Evolutionary conservation across 192 early-diverging fungal species (phyloP).

Genomic region (Chytriomyces sp.): DNA sequence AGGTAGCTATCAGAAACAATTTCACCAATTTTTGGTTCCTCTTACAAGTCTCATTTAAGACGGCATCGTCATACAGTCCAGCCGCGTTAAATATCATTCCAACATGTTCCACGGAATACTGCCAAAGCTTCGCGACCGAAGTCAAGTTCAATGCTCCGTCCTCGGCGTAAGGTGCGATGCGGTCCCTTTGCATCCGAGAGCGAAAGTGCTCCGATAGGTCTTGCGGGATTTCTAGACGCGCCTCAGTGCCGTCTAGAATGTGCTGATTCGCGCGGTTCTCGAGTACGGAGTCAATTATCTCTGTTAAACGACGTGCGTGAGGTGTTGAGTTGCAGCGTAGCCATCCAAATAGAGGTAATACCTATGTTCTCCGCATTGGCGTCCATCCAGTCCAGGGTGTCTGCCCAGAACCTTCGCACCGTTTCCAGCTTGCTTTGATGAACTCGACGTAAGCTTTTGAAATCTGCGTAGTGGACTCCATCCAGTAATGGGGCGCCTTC

Average conservation of each 20-base stretch:
- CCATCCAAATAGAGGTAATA: not conserved
- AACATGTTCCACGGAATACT: slow-evolving; percentile 5
- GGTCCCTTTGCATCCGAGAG: no score
- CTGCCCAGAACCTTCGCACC: slow-evolving; percentile 1
- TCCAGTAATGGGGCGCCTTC: not conserved
- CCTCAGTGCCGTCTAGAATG: not conserved
- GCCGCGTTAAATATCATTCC: not conserved
- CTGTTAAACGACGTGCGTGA: not conserved
- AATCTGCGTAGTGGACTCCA: not conserved
- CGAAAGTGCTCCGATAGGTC: slow-evolving; percentile 12
- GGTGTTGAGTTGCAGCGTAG: not conserved
- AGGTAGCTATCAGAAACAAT: not conserved
- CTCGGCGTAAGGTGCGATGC: slow-evolving; percentile 1
- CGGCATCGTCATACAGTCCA: not conserved
- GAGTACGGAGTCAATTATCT: slow-evolving; percentile 1
- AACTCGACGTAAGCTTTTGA: not conserved
- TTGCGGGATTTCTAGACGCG: not conserved
- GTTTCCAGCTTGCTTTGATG: slow-evolving; percentile 10
- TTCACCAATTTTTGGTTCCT: not conserved
- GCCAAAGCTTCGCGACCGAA: slow-evolving; percentile 7
- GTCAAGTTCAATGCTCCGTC: slow-evolving; percentile 3
- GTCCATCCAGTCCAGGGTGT: slow-evolving; percentile 10
- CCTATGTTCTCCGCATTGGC: slow-evolving; percentile 5
- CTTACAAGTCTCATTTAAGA: not conserved
- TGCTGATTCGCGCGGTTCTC: not conserved